Percentiles rank a stretch among this genome's conserved stretches.
These are phyloP conservation scores for Fomitopsis schrenkii DNA, from an alignment of 1,284 basidiomycete species.

Conservation along the genomic window DNA sequence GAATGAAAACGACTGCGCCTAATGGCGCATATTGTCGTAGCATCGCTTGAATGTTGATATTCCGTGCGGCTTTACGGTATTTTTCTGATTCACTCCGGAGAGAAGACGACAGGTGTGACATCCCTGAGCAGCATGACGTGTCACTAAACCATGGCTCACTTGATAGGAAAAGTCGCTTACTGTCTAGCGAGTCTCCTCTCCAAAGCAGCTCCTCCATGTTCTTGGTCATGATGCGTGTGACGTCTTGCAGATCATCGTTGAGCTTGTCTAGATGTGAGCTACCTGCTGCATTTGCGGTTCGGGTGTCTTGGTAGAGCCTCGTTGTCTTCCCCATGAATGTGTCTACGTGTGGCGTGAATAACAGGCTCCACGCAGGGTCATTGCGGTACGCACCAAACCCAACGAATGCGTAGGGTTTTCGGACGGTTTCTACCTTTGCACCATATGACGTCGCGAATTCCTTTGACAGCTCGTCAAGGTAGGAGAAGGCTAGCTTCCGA, in stretches of 20 bases:
- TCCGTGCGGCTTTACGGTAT: conserved; percentile 93
- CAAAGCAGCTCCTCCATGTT: conserved; percentile 99
- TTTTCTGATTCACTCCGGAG: conserved; percentile 96
- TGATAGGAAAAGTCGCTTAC: conserved; percentile 42
- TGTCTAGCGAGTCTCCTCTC: conserved; percentile 95
- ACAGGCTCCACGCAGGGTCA: neutral
- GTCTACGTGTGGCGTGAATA: conserved; percentile 38
- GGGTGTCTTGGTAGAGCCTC: conserved; percentile 90
- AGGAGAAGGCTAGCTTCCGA: conserved; percentile 95
- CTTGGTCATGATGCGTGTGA: conserved; percentile 99
- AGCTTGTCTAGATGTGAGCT: conserved; percentile 77
- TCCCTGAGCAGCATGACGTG: conserved; percentile 49
- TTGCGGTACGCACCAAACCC: conserved; percentile 73
- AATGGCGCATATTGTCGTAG: conserved; percentile 94
- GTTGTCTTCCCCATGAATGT: conserved; percentile 99
- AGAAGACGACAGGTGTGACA: conserved; percentile 98
- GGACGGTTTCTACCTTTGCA: conserved; percentile 80
- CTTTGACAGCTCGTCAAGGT: conserved; percentile 94
- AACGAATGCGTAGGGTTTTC: conserved; percentile 93
- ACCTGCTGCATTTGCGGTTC: conserved; percentile 74
- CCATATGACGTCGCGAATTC: conserved; percentile 93
- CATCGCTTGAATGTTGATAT: conserved; percentile 94
- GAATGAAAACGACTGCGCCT: conserved; percentile 73
- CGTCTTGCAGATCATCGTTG: conserved; percentile 96
- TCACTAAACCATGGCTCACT: neutral